Evolutionary conservation across 805 yeast genomes (phyloP), one percentile per base, ranked within the genome.

Genomic region (Pichia manshurica): DNA sequence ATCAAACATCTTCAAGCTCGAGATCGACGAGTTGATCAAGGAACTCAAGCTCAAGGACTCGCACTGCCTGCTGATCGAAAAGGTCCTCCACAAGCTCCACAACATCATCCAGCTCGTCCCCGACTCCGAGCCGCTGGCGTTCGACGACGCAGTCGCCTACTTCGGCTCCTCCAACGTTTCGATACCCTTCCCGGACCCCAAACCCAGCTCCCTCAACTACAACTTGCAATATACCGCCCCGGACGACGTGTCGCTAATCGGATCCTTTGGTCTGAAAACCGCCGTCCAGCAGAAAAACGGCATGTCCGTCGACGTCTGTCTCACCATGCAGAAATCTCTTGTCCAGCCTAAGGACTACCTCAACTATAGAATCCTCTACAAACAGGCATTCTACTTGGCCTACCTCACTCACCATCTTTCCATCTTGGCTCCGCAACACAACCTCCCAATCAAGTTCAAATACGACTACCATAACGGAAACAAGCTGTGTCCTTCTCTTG

Each of bases 1-100:
- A 61, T 88, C 96, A 8, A 93, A 90, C 66, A 89, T 93, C 47
- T 91, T 93, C 80, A 93, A 93, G 65, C 68, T 93, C 49, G 96
- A 93, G 69, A 89, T 93, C 51, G 98, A 90, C 66, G 98, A 90
- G 62, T 71, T 93, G 36, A 70, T 93, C 56, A 78, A 79, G 55
- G 98, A 91, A 65, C 77, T 91, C 36, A 78, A 79, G 56, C 64
- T 90, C 36, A 85, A 85, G 57, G 91, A 87, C 17, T 65, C 78
- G 16, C 82, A 83, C 58, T 75, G 84, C 39, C 62, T 77, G 44
- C 71, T 73, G 42, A 79, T 87, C 48, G 96, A 87, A 61, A 82
- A 81, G 52, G 84, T 83, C 44, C 70, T 89, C 39, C 95, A 84
- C 61, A 75, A 82, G 59, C 62, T 89, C 29, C 82, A 87, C 55